A percentile compares a stretch with the other conserved stretches of the same genome.
Evolutionary conservation across 768 basidiomycete genomes (phyloP).

Genomic region (Leccinum pellstonianum): DNA sequence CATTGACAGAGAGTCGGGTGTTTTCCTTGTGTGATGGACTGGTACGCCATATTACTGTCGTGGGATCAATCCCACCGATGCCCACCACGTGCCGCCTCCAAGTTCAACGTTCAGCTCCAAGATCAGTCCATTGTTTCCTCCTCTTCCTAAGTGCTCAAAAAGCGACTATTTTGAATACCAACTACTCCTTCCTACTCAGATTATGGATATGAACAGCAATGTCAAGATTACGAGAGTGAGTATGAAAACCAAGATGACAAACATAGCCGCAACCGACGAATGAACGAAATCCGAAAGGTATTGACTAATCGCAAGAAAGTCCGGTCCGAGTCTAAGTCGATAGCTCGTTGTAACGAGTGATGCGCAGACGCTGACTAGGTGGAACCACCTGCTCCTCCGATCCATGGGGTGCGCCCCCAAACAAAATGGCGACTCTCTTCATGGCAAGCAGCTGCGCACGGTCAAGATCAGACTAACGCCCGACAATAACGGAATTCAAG

Average conservation of each 20-base stretch:
- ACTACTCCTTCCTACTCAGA: neutral
- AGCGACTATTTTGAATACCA: too few relatives aligned
- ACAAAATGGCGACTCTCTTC: slow-evolving; percentile 11
- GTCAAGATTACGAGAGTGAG: neutral
- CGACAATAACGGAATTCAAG: too few relatives aligned
- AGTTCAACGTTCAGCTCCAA: too few relatives aligned
- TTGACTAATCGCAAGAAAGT: neutral
- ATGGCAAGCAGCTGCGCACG: slow-evolving; percentile 7
- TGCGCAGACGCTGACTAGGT: slow-evolving; percentile 7
- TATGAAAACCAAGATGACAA: neutral
- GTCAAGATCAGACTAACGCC: too few relatives aligned
- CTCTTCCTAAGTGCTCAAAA: too few relatives aligned
- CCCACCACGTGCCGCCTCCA: too few relatives aligned
- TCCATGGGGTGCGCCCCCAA: slow-evolving; percentile 10
- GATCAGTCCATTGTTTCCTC: too few relatives aligned
- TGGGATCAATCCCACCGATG: too few relatives aligned
- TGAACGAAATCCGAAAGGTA: neutral
- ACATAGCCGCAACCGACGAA: neutral
- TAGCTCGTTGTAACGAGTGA: slow-evolving; percentile 2
- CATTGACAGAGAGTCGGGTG: too few relatives aligned
- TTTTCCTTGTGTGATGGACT: too few relatives aligned
- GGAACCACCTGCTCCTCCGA: slow-evolving; percentile 4
- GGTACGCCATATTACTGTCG: too few relatives aligned
- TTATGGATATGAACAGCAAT: neutral
- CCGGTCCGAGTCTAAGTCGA: neutral